Conservation (phyloP, 129 eudicot genomes). For the Lonicera japonica region DNA sequence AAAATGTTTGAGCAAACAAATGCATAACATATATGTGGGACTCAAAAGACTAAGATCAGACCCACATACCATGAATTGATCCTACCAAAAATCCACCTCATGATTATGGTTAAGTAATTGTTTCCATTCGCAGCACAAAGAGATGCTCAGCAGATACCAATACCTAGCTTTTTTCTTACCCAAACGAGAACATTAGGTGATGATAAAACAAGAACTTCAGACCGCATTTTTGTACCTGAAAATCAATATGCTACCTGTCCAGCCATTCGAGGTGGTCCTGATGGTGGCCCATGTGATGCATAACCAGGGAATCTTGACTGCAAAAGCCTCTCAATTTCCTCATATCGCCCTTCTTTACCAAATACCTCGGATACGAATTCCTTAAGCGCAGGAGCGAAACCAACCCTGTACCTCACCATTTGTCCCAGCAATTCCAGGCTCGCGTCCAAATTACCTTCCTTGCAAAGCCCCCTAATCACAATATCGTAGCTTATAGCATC, state of each 20-base stretch:
- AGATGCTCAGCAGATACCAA: not conserved
- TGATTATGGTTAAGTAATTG: not conserved
- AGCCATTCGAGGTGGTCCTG: constrained; percentile 25
- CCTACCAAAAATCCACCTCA: constrained; percentile 2
- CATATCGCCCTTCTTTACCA: constrained; percentile 47
- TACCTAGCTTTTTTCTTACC: not conserved
- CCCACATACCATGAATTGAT: not conserved
- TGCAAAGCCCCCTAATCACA: constrained; percentile 67
- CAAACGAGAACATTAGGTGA: not conserved
- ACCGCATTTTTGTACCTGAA: not conserved
- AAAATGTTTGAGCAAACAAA: not conserved
- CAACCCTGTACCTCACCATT: constrained; percentile 58
- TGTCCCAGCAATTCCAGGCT: constrained; percentile 36
- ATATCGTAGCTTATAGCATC: constrained; percentile 69
- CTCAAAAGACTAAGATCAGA: not conserved
- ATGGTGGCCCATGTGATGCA: constrained; percentile 15
- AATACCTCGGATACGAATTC: constrained; percentile 56
- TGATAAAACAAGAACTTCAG: not conserved
- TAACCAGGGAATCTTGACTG: constrained; percentile 35
- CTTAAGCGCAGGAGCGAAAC: constrained; percentile 46
- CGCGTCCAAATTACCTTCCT: constrained; percentile 38
- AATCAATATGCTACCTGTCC: constrained; percentile 11
- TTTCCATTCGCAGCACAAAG: not conserved
- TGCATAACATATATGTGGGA: constrained; percentile 3
- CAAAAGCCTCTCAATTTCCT: constrained; percentile 47